Evolutionary conservation across 768 basidiomycete genomes (phyloP), one percentile per base, ranked within the genome.

Genomic region (Russula vinacea): DNA sequence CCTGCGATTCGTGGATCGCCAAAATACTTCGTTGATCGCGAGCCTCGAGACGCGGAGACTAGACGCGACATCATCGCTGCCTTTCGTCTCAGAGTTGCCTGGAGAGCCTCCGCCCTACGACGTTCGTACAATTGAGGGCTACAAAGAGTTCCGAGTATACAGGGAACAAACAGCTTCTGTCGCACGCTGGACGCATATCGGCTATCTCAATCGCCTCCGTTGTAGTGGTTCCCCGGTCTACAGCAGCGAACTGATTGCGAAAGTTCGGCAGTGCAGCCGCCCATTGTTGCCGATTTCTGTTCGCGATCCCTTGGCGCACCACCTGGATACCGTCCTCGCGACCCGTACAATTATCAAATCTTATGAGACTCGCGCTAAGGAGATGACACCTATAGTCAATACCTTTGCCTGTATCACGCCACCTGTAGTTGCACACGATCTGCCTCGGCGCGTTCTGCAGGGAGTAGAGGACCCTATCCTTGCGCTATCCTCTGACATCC

Each of bases 381-480:
- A 82, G 0, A 78, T 88, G 75, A 76, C 78, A 2, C 73, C 74
- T 22, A 65, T 82, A 22, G 74, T 96, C 57, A 83, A 89, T 59
- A 77, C 75, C 26, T 98, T 96, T 71, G 85, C 88, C 0, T 92
- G 92, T 68, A 84, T 83, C 22, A 94, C 94, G 0, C 92, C 94
- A 0, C 70, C 84, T 1, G 92, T 82, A 0, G 86, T 94, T 17
- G 89, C 90, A 14, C 77, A 80, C 33, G 93, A 94, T 73, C 71
- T 97, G 56, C 83, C 92, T 1, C 77, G 75, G 2, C 77, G 89
- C 57, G 81, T 85, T 1, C 78, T 94, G 5, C 69, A 82, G 0
- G 84, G 82, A 8, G 67, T 76, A 45, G 72, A 75, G 37, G 47
- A 67, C 5, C 26, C 65, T 0, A 37, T 73, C 55, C 59, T 57